Evolutionary conservation across 306 rosid genomes (phyloP).

Genomic region (Lotus japonicus): DNA sequence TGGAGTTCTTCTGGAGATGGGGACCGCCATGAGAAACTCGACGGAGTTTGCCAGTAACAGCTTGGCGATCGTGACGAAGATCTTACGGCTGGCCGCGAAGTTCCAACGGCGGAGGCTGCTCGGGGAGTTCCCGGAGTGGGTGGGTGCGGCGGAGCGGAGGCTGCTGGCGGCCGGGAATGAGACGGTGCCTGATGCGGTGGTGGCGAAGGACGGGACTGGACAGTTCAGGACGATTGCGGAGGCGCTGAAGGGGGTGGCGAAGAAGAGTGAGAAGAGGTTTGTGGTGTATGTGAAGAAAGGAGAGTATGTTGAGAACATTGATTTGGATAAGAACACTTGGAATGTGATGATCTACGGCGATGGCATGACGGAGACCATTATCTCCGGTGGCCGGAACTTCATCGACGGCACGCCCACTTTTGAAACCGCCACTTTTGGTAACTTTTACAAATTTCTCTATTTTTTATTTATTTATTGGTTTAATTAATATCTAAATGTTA

Average conservation of each 20-base stretch:
- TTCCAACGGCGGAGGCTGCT: slow-evolving; percentile 56
- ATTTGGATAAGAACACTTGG: slow-evolving; percentile 70
- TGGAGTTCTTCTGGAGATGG: not conserved
- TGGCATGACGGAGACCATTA: slow-evolving; percentile 56
- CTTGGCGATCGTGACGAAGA: slow-evolving; percentile 65
- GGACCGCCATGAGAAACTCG: slow-evolving; percentile 42
- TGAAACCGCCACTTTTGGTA: slow-evolving; percentile 85
- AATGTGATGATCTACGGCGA: slow-evolving; percentile 87
- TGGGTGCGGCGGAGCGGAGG: slow-evolving; percentile 60
- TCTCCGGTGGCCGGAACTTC: slow-evolving; percentile 49
- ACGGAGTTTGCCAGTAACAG: slow-evolving; percentile 77
- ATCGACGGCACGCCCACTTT: slow-evolving; percentile 75
- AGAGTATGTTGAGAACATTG: slow-evolving; percentile 57
- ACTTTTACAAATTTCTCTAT: not conserved
- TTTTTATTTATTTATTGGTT: not conserved
- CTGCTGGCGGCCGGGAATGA: slow-evolving; percentile 29
- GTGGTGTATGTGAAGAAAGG: slow-evolving; percentile 78
- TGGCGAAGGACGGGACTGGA: slow-evolving; percentile 74
- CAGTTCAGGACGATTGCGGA: slow-evolving; percentile 36
- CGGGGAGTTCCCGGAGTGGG: slow-evolving; percentile 61
- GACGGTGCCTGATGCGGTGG: slow-evolving; percentile 33
- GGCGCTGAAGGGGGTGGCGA: slow-evolving; percentile 48
- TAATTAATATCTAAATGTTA: too few relatives aligned
- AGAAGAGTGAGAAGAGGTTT: slow-evolving; percentile 50
- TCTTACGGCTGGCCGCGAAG: slow-evolving; percentile 33